Conservation (phyloP, 2,329 filamentous ascomycete species). For the Rutstroemia sp. region DNA sequence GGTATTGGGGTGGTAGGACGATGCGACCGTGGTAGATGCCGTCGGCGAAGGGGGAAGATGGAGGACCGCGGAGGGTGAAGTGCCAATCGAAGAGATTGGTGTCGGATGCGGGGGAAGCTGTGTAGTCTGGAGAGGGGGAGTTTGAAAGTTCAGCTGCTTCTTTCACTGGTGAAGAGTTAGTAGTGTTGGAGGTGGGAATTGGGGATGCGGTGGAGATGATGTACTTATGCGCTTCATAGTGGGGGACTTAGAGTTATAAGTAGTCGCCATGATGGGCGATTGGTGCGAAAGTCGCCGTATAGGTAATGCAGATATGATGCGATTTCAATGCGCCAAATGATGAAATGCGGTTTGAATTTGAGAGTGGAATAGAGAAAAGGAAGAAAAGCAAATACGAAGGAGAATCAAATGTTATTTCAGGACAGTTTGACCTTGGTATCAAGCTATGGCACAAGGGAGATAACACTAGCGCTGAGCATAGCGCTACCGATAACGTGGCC, state of each 20-base stretch:
- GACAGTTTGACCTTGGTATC: not conserved
- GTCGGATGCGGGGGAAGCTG: constrained; percentile 72
- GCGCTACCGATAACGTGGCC: not conserved
- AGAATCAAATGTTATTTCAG: not conserved
- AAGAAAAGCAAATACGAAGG: too few species aligned
- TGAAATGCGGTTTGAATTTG: too few species aligned
- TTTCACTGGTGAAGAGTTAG: constrained; percentile 52
- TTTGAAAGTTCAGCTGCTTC: constrained; percentile 82
- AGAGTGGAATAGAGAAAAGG: too few species aligned
- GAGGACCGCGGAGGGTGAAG: constrained; percentile 90
- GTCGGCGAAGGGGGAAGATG: constrained; percentile 49
- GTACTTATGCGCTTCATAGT: constrained; percentile 78
- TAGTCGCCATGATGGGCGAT: too few species aligned
- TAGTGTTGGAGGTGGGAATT: constrained; percentile 9
- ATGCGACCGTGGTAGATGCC: constrained; percentile 97
- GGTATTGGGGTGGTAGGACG: constrained; percentile 80
- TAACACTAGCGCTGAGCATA: not conserved
- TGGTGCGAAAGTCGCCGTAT: too few species aligned
- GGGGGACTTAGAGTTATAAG: constrained; percentile 67
- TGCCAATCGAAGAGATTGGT: constrained; percentile 97
- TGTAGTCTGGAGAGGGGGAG: constrained; percentile 76
- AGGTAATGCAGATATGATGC: too few species aligned
- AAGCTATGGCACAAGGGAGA: not conserved
- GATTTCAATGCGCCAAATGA: too few species aligned
- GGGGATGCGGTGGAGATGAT: constrained; percentile 23